Evolutionary conservation across 768 basidiomycete species (phyloP).

Genomic region (Pholiota microspora): DNA sequence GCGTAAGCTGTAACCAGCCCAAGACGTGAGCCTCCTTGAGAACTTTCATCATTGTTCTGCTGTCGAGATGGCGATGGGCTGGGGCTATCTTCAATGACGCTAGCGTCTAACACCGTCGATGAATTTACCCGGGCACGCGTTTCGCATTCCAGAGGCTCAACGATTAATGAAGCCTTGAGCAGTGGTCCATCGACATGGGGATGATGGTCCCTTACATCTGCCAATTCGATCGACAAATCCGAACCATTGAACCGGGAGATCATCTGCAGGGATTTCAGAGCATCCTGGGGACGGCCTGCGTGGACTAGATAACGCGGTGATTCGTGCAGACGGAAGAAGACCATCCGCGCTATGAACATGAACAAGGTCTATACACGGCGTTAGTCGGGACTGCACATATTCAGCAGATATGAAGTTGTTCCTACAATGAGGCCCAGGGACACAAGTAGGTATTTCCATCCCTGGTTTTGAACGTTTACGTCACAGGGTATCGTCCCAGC

Average conservation of each 20-base stretch:
- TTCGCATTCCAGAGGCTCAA: neutral
- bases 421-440: conserved; percentile 81
- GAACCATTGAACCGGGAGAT: conserved; percentile 89
- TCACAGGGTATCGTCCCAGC: conserved; percentile 49
- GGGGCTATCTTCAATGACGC: conserved; percentile 24
- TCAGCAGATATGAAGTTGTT: conserved; percentile 19
- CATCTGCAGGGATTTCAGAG: conserved; percentile 75
- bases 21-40: conserved; percentile 5
- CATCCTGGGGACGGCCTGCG: conserved; percentile 81
- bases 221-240: conserved; percentile 59
- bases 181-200: conserved; percentile 2
- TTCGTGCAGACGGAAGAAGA: conserved; percentile 91
- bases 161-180: neutral
- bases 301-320: conserved; percentile 93
- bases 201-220: conserved; percentile 62
- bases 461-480: conserved; percentile 66
- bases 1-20: conserved; percentile 29
- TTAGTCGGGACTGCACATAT: conserved; percentile 1
- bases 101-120: conserved; percentile 33
- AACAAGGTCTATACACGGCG: conserved; percentile 60
- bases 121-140: conserved; percentile 25
- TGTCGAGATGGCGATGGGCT: neutral
- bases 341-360: conserved; percentile 86
- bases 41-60: neutral
- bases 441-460: conserved; percentile 87